Conservation (phyloP, 192 early-diverging fungal species). For the Backusella mclennaniae region DNA sequence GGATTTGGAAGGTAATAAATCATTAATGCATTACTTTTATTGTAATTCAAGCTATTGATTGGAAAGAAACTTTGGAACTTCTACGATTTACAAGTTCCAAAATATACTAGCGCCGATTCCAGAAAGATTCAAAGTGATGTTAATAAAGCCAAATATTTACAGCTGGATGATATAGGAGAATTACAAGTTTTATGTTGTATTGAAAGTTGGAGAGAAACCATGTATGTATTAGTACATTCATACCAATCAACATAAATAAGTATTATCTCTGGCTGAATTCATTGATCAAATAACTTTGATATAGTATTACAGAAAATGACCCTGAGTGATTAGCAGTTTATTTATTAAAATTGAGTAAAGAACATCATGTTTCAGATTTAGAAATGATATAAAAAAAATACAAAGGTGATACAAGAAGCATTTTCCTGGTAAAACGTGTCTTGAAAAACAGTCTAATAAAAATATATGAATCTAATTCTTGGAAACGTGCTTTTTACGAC, state of each 20-base stretch:
- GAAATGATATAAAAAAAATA: neutral
- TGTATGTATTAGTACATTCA: neutral
- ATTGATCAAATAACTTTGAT: too few relatives aligned
- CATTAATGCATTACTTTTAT: neutral
- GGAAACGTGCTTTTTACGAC: neutral
- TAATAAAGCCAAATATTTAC: neutral
- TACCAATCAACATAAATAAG: neutral
- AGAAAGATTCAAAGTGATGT: neutral
- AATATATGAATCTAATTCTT: neutral
- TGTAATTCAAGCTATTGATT: neutral
- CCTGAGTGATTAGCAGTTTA: neutral
- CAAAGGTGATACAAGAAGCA: neutral
- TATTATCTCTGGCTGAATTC: neutral
- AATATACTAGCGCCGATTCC: neutral
- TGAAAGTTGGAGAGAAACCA: neutral
- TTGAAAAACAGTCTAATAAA: neutral
- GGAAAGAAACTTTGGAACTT: neutral
- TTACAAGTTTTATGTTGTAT: neutral
- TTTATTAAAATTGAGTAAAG: neutral
- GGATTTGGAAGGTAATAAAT: constrained; percentile 1
- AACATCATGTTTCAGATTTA: neutral
- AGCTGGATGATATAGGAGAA: neutral
- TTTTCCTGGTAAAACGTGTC: neutral
- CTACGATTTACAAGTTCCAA: neutral
- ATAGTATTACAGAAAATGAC: too few relatives aligned